Conservation (phyloP, 208 protist genomes). For the Naegleria lovaniensis region DNA sequence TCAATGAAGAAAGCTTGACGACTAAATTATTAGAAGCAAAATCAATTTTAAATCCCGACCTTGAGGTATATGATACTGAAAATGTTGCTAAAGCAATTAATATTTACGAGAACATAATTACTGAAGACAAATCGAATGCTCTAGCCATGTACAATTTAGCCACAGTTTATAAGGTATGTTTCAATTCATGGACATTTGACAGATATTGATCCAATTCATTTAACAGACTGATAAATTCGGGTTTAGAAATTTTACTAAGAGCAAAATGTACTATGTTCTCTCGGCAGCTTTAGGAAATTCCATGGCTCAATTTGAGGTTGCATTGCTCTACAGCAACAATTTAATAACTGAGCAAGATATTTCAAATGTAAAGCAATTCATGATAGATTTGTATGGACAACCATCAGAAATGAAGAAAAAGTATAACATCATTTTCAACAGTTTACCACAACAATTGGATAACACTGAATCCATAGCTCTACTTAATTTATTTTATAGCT, state of each 20-base stretch:
- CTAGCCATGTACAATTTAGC: not conserved
- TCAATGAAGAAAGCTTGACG: not conserved
- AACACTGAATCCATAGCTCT: constrained; percentile 50
- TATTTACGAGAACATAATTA: not conserved
- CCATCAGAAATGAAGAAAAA: not conserved
- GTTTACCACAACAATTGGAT: not conserved
- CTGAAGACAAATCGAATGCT: not conserved
- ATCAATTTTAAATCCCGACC: not conserved
- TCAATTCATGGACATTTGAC: not conserved
- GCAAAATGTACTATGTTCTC: not conserved
- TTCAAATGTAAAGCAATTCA: not conserved
- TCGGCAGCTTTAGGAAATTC: not conserved
- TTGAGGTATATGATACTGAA: not conserved
- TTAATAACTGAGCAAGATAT: not conserved
- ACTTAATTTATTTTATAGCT: constrained; percentile 68
- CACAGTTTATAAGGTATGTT: not conserved
- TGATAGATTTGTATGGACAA: not conserved
- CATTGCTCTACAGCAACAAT: not conserved
- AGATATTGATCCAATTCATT: not conserved
- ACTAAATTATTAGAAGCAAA: not conserved
- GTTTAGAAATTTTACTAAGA: not conserved
- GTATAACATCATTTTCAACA: not conserved
- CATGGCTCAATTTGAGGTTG: not conserved
- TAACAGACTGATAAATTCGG: not conserved
- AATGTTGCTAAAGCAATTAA: not conserved